phyloP scores from a whole-genome alignment of 257 asterid genomes.

The Penstemon barbatus region DNA sequence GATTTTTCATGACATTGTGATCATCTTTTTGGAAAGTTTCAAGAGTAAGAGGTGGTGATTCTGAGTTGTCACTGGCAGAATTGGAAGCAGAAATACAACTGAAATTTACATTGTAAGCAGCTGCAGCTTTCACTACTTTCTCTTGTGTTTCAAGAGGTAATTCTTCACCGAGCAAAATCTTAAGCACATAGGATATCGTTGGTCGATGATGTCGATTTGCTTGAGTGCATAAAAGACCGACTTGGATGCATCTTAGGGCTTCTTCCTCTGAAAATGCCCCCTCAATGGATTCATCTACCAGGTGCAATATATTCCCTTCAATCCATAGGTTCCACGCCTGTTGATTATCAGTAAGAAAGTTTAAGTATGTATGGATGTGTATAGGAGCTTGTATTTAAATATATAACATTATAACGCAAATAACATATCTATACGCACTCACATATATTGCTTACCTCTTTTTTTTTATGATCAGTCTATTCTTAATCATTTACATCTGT shows the following conservation, averaged over 20 bases:
- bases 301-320: too few species aligned
- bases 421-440: background rate
- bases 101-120: background rate
- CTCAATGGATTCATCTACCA: too few species aligned
- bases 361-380: background rate
- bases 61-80: background rate
- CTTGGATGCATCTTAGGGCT: background rate
- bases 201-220: background rate
- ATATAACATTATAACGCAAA: background rate
- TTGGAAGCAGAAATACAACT: background rate
- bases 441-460: background rate
- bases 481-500: background rate
- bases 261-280: too few species aligned
- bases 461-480: background rate
- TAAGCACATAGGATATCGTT: constrained; percentile 7
- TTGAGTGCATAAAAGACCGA: constrained; percentile 28
- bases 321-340: too few species aligned
- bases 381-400: background rate
- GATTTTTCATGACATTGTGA: too few species aligned
- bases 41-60: background rate
- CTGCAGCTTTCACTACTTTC: too few species aligned
- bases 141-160: background rate
- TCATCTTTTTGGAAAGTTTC: background rate
- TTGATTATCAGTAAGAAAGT: background rate
- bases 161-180: constrained; percentile 4